Evolutionary conservation across 2,329 filamentous ascomycete species (phyloP).

Genomic region (Ploettnerulaceae sp.): DNA sequence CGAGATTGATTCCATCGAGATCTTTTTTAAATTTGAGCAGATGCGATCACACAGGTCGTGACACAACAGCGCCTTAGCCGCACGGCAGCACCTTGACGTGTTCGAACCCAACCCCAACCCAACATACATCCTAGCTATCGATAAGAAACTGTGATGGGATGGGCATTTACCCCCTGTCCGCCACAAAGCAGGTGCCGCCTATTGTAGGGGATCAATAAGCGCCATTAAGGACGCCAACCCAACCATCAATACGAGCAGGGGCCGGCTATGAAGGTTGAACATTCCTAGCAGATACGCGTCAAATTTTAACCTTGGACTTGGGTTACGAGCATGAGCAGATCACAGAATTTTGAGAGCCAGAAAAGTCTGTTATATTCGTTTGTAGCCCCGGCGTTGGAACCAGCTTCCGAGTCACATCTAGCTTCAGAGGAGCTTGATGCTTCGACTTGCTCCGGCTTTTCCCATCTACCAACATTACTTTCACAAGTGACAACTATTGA

Average conservation of each 20-base stretch:
- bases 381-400: not conserved
- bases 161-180: too few relatives aligned
- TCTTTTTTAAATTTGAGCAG: not conserved
- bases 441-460: not conserved
- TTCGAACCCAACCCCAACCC: too few relatives aligned
- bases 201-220: too few relatives aligned
- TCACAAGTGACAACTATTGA: too few relatives aligned
- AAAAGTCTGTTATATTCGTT: too few relatives aligned
- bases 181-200: too few relatives aligned
- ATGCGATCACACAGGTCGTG: constrained; percentile 1
- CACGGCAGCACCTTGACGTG: too few relatives aligned
- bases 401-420: not conserved
- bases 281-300: constrained; percentile 8
- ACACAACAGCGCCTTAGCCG: too few relatives aligned
- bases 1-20: constrained; percentile 8
- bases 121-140: too few relatives aligned
- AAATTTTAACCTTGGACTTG: constrained; percentile 2
- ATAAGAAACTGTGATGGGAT: too few relatives aligned
- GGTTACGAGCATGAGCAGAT: constrained; percentile 2
- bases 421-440: not conserved
- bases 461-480: too few relatives aligned
- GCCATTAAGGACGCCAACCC: too few relatives aligned
- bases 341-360: not conserved
- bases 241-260: not conserved
- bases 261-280: not conserved